Evolutionary conservation across 257 asterid genomes (phyloP).

Genomic region (Nicotiana otophora): DNA sequence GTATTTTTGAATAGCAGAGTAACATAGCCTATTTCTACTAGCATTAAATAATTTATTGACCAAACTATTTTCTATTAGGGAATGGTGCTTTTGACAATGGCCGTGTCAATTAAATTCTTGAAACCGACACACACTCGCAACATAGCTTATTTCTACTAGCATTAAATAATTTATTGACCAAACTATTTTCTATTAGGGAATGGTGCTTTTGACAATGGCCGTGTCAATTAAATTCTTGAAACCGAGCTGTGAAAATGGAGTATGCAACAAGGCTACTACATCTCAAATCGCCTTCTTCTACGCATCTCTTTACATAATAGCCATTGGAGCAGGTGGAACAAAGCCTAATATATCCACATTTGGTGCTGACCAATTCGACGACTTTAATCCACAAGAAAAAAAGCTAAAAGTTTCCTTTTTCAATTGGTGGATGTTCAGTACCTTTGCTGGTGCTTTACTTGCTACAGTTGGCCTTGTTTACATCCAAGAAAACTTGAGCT

Average conservation of each 20-base stretch:
- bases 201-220: constrained; percentile 70
- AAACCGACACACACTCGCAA: constrained; percentile 50
- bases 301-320: constrained; percentile 71
- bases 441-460: constrained; percentile 63
- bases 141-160: background rate
- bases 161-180: background rate
- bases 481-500: constrained; percentile 75
- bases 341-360: constrained; percentile 88
- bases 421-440: constrained; percentile 94
- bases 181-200: constrained; percentile 42
- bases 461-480: constrained; percentile 79
- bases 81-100: constrained; percentile 68
- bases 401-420: constrained; percentile 69
- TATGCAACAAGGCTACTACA: constrained; percentile 61
- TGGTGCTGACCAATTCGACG: constrained; percentile 92
- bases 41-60: background rate
- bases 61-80: constrained; percentile 37
- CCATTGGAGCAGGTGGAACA: constrained; percentile 83
- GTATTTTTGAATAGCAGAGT: too few relatives aligned
- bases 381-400: constrained; percentile 57
- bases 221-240: constrained; percentile 56
- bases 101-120: constrained; percentile 56
- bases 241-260: constrained; percentile 56
- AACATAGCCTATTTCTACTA: background rate
- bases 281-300: constrained; percentile 65